Conservation (phyloP, 768 basidiomycete species). For the Boletus reticulatus region DNA sequence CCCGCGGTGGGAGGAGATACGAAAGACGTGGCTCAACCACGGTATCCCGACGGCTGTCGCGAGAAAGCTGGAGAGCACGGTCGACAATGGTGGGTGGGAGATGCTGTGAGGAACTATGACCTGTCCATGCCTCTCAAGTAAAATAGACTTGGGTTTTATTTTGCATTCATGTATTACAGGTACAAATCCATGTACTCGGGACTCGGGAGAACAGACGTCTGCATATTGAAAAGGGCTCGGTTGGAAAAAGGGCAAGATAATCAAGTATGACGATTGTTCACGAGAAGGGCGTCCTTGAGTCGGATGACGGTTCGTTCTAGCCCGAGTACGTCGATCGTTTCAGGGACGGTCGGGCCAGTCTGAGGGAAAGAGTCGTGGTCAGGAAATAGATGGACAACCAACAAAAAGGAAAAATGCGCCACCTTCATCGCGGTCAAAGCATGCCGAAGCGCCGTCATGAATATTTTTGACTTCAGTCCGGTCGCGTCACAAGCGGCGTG, state of each 20-base stretch:
- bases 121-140: neutral
- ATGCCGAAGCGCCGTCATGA: slow-evolving; percentile 74
- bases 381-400: neutral
- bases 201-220: neutral
- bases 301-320: slow-evolving; percentile 20
- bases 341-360: slow-evolving; percentile 43
- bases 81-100: slow-evolving; percentile 95
- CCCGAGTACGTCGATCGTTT: slow-evolving; percentile 40
- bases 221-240: neutral
- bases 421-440: slow-evolving; percentile 86
- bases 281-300: slow-evolving; percentile 15
- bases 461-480: slow-evolving; percentile 43
- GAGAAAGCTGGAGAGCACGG: slow-evolving; percentile 79
- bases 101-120: slow-evolving; percentile 47
- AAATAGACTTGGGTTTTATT: neutral
- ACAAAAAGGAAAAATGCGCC: neutral
- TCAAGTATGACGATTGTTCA: neutral
- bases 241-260: too few species aligned
- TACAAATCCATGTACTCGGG: neutral
- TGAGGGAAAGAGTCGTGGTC: slow-evolving; percentile 8
- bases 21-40: slow-evolving; percentile 88
- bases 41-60: slow-evolving; percentile 89
- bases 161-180: neutral
- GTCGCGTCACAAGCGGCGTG: slow-evolving; percentile 43
- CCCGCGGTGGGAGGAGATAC: slow-evolving; percentile 86